Evolutionary conservation across 2,329 filamentous ascomycete species (phyloP), one percentile per base, ranked within the genome.

Genomic region (Calonectria crousiana): DNA sequence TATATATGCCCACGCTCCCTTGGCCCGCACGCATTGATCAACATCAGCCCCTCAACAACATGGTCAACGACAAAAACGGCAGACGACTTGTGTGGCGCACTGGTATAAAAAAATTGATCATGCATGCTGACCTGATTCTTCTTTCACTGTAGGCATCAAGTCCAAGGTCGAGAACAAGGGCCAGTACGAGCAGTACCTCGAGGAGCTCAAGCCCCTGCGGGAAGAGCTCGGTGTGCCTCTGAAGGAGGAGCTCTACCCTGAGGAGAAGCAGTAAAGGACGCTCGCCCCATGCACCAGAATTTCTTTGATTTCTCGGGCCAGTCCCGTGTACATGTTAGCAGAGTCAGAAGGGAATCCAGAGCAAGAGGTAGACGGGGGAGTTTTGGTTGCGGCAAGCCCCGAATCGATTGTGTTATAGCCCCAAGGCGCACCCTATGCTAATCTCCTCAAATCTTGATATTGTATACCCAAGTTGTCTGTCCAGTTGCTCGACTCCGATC

Each of bases 131-230:
- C 76, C 52, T 69, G 30, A 32, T 60, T 74, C 77, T 47, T 69
- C 18, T n/a, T 71, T 23, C 41, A 11, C n/a, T 77, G 9, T 65
- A 98, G 96, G 96, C 84, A 94, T 99, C 92, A 98, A 98, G 90
- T 95, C 95, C 88, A 99, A 99, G 93, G 97, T 98, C 81, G 97
- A 99, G 92, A 99, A 98, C 92, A 94, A 95, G 88, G 92, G 92
- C 84, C 97, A 99, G 90, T 99, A 99, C 90, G 92, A 98, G 84
- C 94, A 98, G 90, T 98, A 98, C 88, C 93, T 99, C 76, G 91
- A 95, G 84, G 95, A 98, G 89, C 95, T 99, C 81, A 95, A 98
- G 90, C 90, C 93, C 78, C 90, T 98, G 83, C 93, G 96, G 83
- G 95, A 98, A 90, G 96, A 98, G 90, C 93, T 98, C 77, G 96